These are phyloP conservation scores for Echeveria elegans DNA, from an alignment of 164 flowering plant genomes.

Conservation along the genomic window DNA sequence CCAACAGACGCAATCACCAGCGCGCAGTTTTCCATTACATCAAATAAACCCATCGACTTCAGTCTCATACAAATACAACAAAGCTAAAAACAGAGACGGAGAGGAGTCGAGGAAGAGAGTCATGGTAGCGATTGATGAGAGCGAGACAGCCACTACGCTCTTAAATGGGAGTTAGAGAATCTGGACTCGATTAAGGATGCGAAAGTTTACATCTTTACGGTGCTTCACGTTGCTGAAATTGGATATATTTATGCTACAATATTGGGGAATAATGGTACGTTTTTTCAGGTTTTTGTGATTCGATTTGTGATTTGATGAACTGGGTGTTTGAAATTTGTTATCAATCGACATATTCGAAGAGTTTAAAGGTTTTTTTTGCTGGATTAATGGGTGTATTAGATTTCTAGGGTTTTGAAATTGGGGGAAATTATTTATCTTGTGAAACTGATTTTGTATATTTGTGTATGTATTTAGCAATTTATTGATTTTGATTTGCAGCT, in stretches of 20 bases:
- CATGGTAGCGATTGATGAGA: slow-evolving; percentile 76
- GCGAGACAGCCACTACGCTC: slow-evolving; percentile 65
- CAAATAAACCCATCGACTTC: neutral
- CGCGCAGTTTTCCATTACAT: neutral
- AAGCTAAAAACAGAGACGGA: neutral
- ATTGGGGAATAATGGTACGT: slow-evolving; percentile 17
- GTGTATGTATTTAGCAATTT: too few species aligned
- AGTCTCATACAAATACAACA: neutral
- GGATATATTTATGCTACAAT: slow-evolving; percentile 31
- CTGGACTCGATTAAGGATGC: slow-evolving; percentile 27
- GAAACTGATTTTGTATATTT: neutral
- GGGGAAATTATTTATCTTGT: neutral
- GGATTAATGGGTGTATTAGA: neutral
- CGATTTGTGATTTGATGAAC: neutral
- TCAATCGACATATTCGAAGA: neutral
- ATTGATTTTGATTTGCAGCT: slow-evolving; percentile 19
- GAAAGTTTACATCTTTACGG: slow-evolving; percentile 36
- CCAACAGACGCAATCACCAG: neutral
- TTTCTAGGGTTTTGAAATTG: neutral
- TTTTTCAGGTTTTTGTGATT: neutral
- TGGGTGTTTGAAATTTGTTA: neutral
- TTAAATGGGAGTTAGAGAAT: slow-evolving; percentile 46
- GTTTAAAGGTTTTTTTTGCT: too few species aligned
- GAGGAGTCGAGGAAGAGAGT: slow-evolving; percentile 28
- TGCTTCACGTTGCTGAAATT: slow-evolving; percentile 15